Evolutionary conservation across 225 moss, liverwort and hornwort species (phyloP), one percentile per base, ranked within the genome.

Genomic region (Marchantia polymorpha): DNA sequence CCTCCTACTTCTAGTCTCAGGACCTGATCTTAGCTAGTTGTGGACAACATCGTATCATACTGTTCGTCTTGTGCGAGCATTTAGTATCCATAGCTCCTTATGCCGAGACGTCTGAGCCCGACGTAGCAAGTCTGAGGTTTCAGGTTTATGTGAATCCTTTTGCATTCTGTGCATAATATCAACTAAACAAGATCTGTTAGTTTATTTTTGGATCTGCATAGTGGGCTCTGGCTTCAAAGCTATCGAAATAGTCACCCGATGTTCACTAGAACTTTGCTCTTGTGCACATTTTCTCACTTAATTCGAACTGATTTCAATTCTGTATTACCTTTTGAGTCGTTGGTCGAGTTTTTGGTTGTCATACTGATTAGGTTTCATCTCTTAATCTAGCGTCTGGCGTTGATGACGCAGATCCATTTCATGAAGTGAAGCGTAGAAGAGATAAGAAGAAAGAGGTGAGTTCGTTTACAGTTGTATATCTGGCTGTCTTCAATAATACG

Each of bases 401-500:
- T 53, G 76, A 63, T 73, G 74, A 55, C 74, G 79, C 91, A 95
- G 95, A 93, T 73, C 93, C 92, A 56, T 95, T 95, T 75, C 95
- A 92, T 80, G 95, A 95, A 84, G 95, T 95, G 70, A 95, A 93
- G 80, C 89, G 95, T 84, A 92, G 90, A 88, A 87, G 95, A 48
- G 92, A 93, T 74, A 95, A 92, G 81, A 95, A 93, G 69, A 95
- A 92, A 78, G 95, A 93, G 81, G 96, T 94, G 54, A 85, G 88
- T 70, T 29, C 4, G 56, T 12, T 2, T 2, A 39, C 39, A 39
- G 39, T 39, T 39, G 2, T 39, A 39, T 39, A 2, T 39, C 39
- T 39, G 39, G 3, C 39, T 2, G 5, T 39, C 39, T 39, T 39
- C 3, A 39, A 39, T 39, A 39, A 39, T 5, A 39, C 5, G 39